A percentile compares a stretch with the other conserved stretches of the same genome.
These are phyloP conservation scores for Pilasporangium apinafurcum DNA, from an alignment of 352 stramenopile species.

Conservation along the genomic window DNA sequence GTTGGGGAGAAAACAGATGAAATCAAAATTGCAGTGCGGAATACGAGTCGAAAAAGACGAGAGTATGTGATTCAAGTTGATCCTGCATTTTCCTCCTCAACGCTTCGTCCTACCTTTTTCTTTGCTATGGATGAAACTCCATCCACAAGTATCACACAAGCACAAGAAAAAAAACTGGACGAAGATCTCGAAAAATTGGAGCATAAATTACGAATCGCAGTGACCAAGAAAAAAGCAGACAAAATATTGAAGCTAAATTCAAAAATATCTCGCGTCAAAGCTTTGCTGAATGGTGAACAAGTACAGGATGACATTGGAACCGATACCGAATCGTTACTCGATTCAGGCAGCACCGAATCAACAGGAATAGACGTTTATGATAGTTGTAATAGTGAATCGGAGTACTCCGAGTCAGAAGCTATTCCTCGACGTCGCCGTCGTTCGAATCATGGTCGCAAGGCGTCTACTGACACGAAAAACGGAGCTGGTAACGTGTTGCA, in stretches of 20 bases:
- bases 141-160: conserved; percentile 81
- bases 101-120: conserved; percentile 69
- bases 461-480: no score
- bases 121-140: conserved; percentile 81
- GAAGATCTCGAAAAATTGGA: conserved; percentile 88
- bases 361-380: conserved; percentile 54
- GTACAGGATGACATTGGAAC: conserved; percentile 53
- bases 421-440: conserved; percentile 17
- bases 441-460: conserved; percentile 6
- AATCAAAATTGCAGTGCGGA: conserved; percentile 81
- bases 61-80: conserved; percentile 87
- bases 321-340: conserved; percentile 15
- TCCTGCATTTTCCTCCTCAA: conserved; percentile 53
- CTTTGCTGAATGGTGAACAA: conserved; percentile 72
- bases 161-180: conserved; percentile 86
- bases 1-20: conserved; percentile 79
- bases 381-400: conserved; percentile 80
- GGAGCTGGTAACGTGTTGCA: conserved; percentile 65
- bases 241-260: conserved; percentile 83
- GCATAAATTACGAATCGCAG: conserved; percentile 83
- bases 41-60: conserved; percentile 83
- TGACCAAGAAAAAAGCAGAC: conserved; percentile 87
- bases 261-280: conserved; percentile 78
- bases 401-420: conserved; percentile 71
- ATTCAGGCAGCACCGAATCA: conserved; percentile 17